These are phyloP conservation scores for Leccinum arenicola DNA, from an alignment of 768 basidiomycete species.

Conservation along the genomic window DNA sequence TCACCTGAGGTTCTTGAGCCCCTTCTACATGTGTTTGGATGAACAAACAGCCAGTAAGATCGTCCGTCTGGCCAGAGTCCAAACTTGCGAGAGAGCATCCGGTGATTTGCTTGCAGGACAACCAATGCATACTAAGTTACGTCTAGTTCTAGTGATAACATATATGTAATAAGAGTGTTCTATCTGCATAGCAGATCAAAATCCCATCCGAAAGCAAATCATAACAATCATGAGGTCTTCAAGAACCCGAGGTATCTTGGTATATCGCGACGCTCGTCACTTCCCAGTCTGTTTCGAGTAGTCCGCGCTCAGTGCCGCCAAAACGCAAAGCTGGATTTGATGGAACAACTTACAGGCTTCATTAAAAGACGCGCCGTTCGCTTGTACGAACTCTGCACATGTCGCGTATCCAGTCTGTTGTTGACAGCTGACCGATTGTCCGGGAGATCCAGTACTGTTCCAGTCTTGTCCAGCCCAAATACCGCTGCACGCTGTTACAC, in stretches of 20 bases:
- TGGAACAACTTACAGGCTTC: constrained; percentile 68
- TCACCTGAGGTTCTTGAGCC: too few relatives aligned
- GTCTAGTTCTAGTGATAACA: constrained; percentile 13
- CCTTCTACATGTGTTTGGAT: too few relatives aligned
- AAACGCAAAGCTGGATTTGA: not conserved
- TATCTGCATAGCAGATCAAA: constrained; percentile 7
- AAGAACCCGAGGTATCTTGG: constrained; percentile 37
- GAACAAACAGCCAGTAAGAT: too few relatives aligned
- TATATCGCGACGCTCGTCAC: constrained; percentile 74
- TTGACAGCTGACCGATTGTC: constrained; percentile 85
- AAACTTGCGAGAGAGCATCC: too few relatives aligned
- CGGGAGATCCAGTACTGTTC: constrained; percentile 67
- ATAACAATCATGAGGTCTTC: constrained; percentile 2
- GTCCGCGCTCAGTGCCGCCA: not conserved
- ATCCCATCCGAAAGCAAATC: constrained; percentile 4
- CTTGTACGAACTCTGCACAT: constrained; percentile 74
- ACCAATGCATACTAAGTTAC: constrained; percentile 4
- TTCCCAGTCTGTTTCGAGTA: constrained; percentile 65
- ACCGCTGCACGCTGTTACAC: constrained; percentile 47
- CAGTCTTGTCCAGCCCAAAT: constrained; percentile 90
- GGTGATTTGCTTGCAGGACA: too few relatives aligned
- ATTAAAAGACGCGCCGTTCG: constrained; percentile 63
- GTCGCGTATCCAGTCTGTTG: constrained; percentile 76
- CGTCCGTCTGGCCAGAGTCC: too few relatives aligned
- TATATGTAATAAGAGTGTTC: constrained; percentile 6